Evolutionary conservation across 2,329 filamentous ascomycete species (phyloP).

Genomic region (Ophiostoma perfectum): DNA sequence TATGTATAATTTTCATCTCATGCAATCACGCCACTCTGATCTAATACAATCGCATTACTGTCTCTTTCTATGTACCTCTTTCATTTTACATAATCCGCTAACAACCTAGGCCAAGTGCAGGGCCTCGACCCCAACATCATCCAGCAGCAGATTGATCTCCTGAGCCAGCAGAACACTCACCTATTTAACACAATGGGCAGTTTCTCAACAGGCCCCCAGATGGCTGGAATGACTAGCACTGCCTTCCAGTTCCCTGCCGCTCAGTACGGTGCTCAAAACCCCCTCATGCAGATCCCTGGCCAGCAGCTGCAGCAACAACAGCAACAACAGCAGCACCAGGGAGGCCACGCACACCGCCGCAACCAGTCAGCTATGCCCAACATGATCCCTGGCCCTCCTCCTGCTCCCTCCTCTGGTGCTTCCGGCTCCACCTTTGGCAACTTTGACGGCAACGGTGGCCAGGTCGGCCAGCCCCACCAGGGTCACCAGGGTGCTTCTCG

Average conservation of each 20-base stretch:
- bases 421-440: conserved; percentile 75
- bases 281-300: conserved; percentile 58
- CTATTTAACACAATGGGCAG: conserved; percentile 41
- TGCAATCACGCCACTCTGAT: too few species aligned
- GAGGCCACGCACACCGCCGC: conserved; percentile 84
- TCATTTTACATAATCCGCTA: neutral
- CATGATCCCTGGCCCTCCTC: conserved; percentile 81
- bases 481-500: conserved; percentile 58
- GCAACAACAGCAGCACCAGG: conserved; percentile 63
- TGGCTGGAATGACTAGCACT: neutral
- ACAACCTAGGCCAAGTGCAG: neutral
- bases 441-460: conserved; percentile 46
- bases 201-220: conserved; percentile 40
- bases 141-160: conserved; percentile 94
- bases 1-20: too few species aligned
- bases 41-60: too few species aligned
- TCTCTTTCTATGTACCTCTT: neutral
- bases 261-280: conserved; percentile 61
- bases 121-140: conserved; percentile 95
- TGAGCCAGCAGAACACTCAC: conserved; percentile 97
- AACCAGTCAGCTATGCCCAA: conserved; percentile 96
- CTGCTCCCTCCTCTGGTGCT: conserved; percentile 85
- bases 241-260: conserved; percentile 27
- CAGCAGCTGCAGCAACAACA: conserved; percentile 67
- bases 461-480: conserved; percentile 2